Evolutionary conservation across 805 yeast species (phyloP), one percentile per base, ranked within the genome.

Genomic region (Kregervanrija fluxuum): DNA sequence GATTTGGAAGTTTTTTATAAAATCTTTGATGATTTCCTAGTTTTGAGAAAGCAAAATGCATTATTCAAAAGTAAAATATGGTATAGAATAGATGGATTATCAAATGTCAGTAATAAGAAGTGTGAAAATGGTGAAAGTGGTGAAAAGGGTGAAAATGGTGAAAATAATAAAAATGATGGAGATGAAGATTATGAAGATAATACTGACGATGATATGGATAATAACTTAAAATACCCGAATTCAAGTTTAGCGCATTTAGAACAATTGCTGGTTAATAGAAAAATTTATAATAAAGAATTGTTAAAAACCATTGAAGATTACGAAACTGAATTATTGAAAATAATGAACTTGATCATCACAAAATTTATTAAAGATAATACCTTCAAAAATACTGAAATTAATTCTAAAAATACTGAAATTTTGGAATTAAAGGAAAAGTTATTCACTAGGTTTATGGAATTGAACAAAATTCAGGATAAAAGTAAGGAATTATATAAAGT

Each of bases 31-130:
- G 58, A 53, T 33, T 40, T 62, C 17, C 22, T 48, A 5, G 33
- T 36, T 3, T 47, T 55, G 2, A 36, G 60, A 17, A 10, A 22
- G 4, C 53, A 55, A 22, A 62, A 58, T 38, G 44, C 44, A 30
- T 28, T 36, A 22, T 40, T 61, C 13, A 62, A 60, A 35, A 40
- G 45, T 6, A 54, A 51, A 9, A 56, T 62, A 4, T 62, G 66
- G 66, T 22, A 41, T 2, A 52, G 55, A 16, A 34, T 57, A 2
- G 55, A 50, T n/a, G 33, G 35, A 9, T 31, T 58, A 3, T 56
- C 61, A 2, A 38, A 37, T 16, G 35, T 40, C 5, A n/a, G 38
- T 10, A 48, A 49, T 38, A 46, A 47, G 11, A 44, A 36, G 9
- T 4, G 28, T 6, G 28, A 22, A 22, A 22, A 22, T 6, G 28